These are phyloP conservation scores for Xylaria longipes DNA, from an alignment of 495 filamentous ascomycete species.

Conservation along the genomic window DNA sequence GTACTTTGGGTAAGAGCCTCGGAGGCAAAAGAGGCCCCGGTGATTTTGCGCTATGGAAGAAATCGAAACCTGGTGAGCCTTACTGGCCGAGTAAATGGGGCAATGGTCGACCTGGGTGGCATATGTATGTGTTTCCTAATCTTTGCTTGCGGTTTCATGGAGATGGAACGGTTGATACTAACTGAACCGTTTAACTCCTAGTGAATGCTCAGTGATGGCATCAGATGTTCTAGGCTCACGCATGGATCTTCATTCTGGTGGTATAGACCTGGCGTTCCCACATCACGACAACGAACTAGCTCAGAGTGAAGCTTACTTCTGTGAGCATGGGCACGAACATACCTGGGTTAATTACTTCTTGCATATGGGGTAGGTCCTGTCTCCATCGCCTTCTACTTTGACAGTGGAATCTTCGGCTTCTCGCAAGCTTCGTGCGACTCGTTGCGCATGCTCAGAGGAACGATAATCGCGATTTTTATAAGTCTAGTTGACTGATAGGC, in stretches of 20 bases:
- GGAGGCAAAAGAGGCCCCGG: conserved; percentile 71
- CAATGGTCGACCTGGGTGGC: conserved; percentile 89
- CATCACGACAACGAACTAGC: conserved; percentile 98
- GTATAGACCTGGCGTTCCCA: conserved; percentile 91
- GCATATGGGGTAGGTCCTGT: conserved; percentile 68
- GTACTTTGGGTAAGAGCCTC: conserved; percentile 73
- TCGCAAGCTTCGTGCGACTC: neutral
- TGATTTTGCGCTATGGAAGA: conserved; percentile 97
- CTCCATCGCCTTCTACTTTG: neutral
- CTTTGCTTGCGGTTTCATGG: neutral
- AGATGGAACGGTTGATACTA: neutral
- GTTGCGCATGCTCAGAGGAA: neutral
- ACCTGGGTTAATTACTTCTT: conserved; percentile 97
- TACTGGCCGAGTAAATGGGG: conserved; percentile 90
- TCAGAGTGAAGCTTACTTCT: conserved; percentile 89
- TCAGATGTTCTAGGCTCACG: conserved; percentile 78
- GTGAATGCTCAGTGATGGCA: conserved; percentile 95
- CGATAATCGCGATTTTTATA: neutral
- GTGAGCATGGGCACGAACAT: conserved; percentile 59
- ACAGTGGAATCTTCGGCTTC: neutral
- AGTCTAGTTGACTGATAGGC: neutral
- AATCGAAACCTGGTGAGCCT: conserved; percentile 89
- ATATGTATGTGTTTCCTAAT: conserved; percentile 60
- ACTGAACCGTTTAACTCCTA: conserved; percentile 6
- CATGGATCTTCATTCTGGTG: conserved; percentile 94